Percentiles rank a stretch among this genome's conserved stretches.
These are phyloP conservation scores for Flueggea neowawraea DNA, from an alignment of 441 rosid species.

Conservation along the genomic window DNA sequence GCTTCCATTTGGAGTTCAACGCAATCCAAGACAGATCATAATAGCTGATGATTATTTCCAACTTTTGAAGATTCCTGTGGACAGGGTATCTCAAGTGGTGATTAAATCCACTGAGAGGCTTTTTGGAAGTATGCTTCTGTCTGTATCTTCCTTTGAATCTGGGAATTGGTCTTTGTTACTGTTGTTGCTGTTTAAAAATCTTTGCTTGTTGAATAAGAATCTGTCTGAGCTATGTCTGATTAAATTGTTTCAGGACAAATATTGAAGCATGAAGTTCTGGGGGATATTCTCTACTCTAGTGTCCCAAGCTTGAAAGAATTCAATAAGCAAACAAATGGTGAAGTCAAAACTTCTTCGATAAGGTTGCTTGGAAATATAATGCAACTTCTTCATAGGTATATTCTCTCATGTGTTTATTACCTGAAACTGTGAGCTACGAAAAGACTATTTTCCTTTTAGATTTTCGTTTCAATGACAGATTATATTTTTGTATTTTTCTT, in stretches of 20 bases:
- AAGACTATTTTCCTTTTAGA: background rate
- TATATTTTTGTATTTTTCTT: background rate
- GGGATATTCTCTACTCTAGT: conserved; percentile 48
- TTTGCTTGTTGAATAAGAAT: conserved; percentile 1
- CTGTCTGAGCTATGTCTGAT: conserved; percentile 15
- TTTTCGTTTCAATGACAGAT: background rate
- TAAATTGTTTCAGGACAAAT: conserved; percentile 58
- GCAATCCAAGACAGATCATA: conserved; percentile 83
- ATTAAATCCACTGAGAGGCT: conserved; percentile 77
- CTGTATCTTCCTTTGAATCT: background rate
- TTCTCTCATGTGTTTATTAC: background rate
- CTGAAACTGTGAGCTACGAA: background rate
- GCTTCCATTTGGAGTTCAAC: conserved; percentile 76
- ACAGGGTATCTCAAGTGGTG: conserved; percentile 69
- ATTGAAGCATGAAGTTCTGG: conserved; percentile 80
- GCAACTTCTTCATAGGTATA: conserved; percentile 73
- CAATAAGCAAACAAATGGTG: conserved; percentile 38
- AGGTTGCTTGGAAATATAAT: conserved; percentile 54
- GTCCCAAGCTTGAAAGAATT: conserved; percentile 90
- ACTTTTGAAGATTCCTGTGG: conserved; percentile 62
- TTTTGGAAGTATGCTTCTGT: conserved; percentile 74
- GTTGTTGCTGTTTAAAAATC: background rate
- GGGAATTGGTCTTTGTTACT: conserved; percentile 6
- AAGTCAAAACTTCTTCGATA: conserved; percentile 41
- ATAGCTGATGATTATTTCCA: conserved; percentile 92